Base-by-base conservation (phyloP, 331 rosid genomes). In the Malus hybrid region DNA sequence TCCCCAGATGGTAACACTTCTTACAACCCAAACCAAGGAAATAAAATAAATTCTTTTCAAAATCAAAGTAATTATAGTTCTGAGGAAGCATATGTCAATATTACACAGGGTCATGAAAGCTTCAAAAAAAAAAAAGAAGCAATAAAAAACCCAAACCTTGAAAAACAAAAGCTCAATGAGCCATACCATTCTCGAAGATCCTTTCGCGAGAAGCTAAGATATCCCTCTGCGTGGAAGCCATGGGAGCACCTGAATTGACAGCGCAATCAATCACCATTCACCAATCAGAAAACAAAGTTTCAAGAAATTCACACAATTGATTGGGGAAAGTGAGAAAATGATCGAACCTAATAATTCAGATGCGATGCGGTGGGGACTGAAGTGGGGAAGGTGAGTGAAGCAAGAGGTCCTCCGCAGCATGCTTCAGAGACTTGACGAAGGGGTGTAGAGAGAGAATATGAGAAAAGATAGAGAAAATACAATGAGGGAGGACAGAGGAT, bases 181-280 rank as follows among this genome's bases (percentile, higher is more conserved):
- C 24, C 24, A 24, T 24, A 24, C 24, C 24, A 1, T 24, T 24
- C 24, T 24, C 24, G 1, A 81, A 67, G 22, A 75, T 76, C 70
- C 81, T 71, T 44, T 76, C 78, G 3, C 84, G 74, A 22, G 84
- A 81, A 55, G 81, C 78, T 12, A 77, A 70, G 66, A 29, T 42
- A 20, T 80, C 75, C 26, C 84, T 76, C 22, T 80, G 77, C 8
- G 52, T 66, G 13, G 75, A 56, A 72, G 66, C 75, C 75, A 72
- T 72, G 19, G 33, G 16, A 57, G 42, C 36, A 4, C 66, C 75
- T 72, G 5, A 32, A 56, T 57, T 34, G 34, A 55, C 55, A 34
- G 3, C 32, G 66, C 58, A 8, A 32, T 6, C 32, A 29, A 24
- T 24, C 32, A 28, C 34, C 29, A 29, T 53, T 32, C 50, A 71